Evolutionary conservation across 1,139 yeast species (phyloP), one percentile per base, ranked within the genome.

Genomic region (Hyphopichia wangnamkhiaoensis): DNA sequence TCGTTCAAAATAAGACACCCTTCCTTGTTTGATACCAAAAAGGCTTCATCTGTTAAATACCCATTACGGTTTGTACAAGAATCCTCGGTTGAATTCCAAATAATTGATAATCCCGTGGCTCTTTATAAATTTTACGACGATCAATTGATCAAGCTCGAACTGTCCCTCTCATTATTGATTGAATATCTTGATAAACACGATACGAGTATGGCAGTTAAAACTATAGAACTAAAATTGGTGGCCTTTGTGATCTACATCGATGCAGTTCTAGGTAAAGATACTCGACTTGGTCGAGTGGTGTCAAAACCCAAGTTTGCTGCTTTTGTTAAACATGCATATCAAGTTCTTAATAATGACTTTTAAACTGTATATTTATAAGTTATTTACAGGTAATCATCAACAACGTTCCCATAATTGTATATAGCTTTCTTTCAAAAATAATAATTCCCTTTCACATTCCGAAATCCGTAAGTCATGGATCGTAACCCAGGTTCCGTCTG

Each of bases 321-420:
- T 3, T 43, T 43, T 24, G 27, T 50, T 4, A 35, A 38, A 18
- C 26, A 34, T 28, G 46, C 52, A 31, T 53, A 52, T 41, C 25
- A 37, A 16, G 31, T 34, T 13, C 24, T 47, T 10, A 34, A 29
- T 25, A 26, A 34, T 15, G 34, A 28, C 15, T 35, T 35, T 16
- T 34, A 28, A 33, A 4, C 13, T 15, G 25, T 31, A 28, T 28
- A 12, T 18, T 13, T 34, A 35, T 23, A 27, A 25, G 19, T 36
- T 29, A 8, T 39, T 34, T 34, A 35, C 38, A 35, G 24, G 5
- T 26, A 14, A 19, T 18, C 16, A 23, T 14, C n/a, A 13, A 20
- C 13, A 7, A 26, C 31, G 34, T 48, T 79, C 76, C 94, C 94
- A 85, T 14, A 85, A 62, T 56, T 84, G 91, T 31, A 87, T 62